phyloP scores from a whole-genome alignment of 208 protist genomes.

The Kentomonas sorsogonicus region DNA sequence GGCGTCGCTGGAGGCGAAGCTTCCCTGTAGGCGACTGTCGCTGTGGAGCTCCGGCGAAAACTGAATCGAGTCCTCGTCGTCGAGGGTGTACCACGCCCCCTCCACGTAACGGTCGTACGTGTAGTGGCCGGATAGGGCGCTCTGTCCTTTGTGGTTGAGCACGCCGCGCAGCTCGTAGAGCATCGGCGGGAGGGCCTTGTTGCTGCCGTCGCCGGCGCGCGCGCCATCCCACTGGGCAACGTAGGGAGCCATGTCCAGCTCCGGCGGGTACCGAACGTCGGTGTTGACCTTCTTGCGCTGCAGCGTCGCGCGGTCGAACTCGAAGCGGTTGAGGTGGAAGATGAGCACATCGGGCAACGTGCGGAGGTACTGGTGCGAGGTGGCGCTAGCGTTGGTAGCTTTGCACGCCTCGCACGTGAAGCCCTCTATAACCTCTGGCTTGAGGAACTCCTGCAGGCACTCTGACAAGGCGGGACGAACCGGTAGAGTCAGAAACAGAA shows the following conservation, averaged over 20 bases:
- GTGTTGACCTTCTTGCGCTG: constrained; percentile 59
- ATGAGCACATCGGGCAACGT: constrained; percentile 69
- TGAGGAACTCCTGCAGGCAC: constrained; percentile 47
- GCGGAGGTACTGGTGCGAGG: constrained; percentile 64
- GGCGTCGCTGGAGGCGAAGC: constrained; percentile 37
- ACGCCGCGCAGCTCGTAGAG: constrained; percentile 65
- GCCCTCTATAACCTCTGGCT: constrained; percentile 57
- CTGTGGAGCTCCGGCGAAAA: no score
- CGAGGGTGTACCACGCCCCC: constrained; percentile 55
- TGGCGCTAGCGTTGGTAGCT: constrained; percentile 38
- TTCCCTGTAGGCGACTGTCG: constrained; percentile 43
- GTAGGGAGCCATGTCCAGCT: constrained; percentile 57
- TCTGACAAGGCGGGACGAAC: constrained; percentile 56
- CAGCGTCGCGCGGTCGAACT: constrained; percentile 59
- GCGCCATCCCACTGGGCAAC: constrained; percentile 34
- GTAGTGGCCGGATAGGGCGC: constrained; percentile 72
- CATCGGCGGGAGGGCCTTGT: neutral
- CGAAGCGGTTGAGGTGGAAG: constrained; percentile 76
- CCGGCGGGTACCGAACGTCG: constrained; percentile 37
- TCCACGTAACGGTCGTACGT: constrained; percentile 64
- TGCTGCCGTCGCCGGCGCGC: neutral
- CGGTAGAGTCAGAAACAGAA: constrained; percentile 66
- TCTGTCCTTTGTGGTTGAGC: constrained; percentile 65
- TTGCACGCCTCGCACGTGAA: constrained; percentile 68
- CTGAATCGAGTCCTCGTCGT: constrained; percentile 55